Evolutionary conservation across 768 basidiomycete species (phyloP), one percentile per base, ranked within the genome.

Genomic region (Mycena indigotica): DNA sequence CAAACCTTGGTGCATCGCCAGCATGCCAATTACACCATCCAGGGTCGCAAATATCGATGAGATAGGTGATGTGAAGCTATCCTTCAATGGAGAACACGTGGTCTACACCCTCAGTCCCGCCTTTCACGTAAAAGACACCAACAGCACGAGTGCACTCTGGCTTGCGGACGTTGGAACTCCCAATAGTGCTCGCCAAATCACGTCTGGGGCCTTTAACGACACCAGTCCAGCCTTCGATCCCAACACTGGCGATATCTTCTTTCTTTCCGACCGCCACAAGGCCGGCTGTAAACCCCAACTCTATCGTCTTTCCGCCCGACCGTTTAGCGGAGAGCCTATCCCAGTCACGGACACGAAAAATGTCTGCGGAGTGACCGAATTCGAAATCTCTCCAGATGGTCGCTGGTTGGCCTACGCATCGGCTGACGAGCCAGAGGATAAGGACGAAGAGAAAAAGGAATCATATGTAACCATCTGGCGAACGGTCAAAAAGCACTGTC

Each of bases 201-300:
- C 61, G 3, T 56, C 57, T 2, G 61, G 61, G 12, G 13, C 45
- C 8, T 63, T 59, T 28, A 28, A 59, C 41, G 61, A 63, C 39
- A 38, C 25, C 32, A n/a, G 16, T 25, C 61, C 61, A 3, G 28
- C 39, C 19, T 63, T 63, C 48, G 35, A 63, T 28, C 57, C 57
- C 3, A 49, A 35, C 23, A 59, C 57, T 5, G 57, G 57, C 4
- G 61, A 63, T 24, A n/a, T 63, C 2, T 59, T 63, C 52, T 63
- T 63, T 30, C 52, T 63, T 2, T 63, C 61, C 13, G 61, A 63
- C 52, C 57, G 61, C 2, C 61, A 59, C 52, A 63, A 63, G 28
- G 57, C 54, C n/a, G 61, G 57, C 0, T 32, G 57, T 1, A 28
- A 28, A 21, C 19, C 54, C 4, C 61, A 63, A 35, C 25, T 63